Conservation (phyloP, 148 eudicot genomes). For the Fagopyrum homotropicum region DNA sequence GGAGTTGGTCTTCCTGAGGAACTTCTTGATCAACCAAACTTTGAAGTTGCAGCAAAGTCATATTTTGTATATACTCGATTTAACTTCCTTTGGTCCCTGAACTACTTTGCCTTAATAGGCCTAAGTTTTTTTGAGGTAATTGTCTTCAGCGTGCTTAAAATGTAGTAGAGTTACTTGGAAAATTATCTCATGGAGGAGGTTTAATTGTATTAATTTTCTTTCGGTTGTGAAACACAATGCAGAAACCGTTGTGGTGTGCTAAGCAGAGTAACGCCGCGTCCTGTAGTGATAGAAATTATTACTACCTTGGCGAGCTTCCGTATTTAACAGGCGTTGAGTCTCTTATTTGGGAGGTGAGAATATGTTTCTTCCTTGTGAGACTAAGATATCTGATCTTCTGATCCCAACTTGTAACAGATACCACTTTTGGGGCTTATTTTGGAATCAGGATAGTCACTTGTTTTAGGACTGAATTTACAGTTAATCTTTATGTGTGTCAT, state of each 20-base stretch:
- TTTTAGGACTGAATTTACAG: neutral
- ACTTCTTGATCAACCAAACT: constrained; percentile 60
- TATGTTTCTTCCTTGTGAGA: constrained; percentile 9
- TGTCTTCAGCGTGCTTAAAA: neutral
- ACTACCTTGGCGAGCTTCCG: constrained; percentile 80
- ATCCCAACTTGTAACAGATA: neutral
- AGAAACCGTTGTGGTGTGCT: constrained; percentile 94
- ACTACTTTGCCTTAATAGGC: constrained; percentile 61
- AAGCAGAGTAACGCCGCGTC: constrained; percentile 23
- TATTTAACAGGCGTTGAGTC: constrained; percentile 59
- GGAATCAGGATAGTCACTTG: neutral
- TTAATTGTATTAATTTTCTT: constrained; percentile 5
- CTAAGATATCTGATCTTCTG: constrained; percentile 1
- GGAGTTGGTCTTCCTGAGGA: constrained; percentile 92
- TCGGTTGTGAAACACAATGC: constrained; percentile 22
- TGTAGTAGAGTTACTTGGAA: neutral
- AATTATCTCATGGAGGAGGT: constrained; percentile 9
- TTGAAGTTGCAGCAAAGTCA: constrained; percentile 57
- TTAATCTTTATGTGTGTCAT: neutral
- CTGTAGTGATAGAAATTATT: constrained; percentile 64
- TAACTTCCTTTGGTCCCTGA: constrained; percentile 72
- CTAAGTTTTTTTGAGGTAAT: constrained; percentile 78
- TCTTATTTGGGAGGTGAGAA: constrained; percentile 62
- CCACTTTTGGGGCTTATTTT: neutral
- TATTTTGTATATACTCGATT: constrained; percentile 63